Evolutionary conservation across 345 rosid genomes (phyloP).

Genomic region (Ceriops decandra): DNA sequence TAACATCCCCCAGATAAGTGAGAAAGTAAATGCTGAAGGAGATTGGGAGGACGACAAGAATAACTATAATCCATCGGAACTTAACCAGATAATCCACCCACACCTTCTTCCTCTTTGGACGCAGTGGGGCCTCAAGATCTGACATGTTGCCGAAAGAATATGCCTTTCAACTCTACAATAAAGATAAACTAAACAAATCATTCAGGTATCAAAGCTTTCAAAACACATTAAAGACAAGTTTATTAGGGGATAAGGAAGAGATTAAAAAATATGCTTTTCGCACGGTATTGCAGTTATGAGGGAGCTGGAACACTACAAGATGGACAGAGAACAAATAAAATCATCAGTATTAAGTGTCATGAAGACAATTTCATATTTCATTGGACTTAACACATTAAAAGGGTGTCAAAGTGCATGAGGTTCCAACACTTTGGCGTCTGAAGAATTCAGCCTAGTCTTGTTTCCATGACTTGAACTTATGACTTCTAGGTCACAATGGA

Average conservation of each 20-base stretch:
- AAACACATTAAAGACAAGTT: background rate
- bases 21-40: slow-evolving; percentile 75
- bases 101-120: slow-evolving; percentile 86
- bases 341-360: no score
- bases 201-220: background rate
- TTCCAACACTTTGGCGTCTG: no score
- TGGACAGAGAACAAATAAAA: background rate
- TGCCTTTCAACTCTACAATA: slow-evolving; percentile 28
- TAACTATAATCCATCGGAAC: slow-evolving; percentile 88
- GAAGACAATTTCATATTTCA: no score
- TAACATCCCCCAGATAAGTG: slow-evolving; percentile 89
- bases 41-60: slow-evolving; percentile 89
- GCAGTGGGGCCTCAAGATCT: slow-evolving; percentile 72
- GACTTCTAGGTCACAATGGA: no score
- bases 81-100: slow-evolving; percentile 80
- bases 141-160: slow-evolving; percentile 45
- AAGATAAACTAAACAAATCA: background rate
- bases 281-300: background rate
- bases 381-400: no score
- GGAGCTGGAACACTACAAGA: background rate
- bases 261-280: no score
- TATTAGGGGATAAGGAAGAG: background rate
- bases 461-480: no score
- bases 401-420: no score
- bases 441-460: no score